Evolutionary conservation across 345 rosid genomes (phyloP).

Genomic region (Euphorbia pulcherrima): DNA sequence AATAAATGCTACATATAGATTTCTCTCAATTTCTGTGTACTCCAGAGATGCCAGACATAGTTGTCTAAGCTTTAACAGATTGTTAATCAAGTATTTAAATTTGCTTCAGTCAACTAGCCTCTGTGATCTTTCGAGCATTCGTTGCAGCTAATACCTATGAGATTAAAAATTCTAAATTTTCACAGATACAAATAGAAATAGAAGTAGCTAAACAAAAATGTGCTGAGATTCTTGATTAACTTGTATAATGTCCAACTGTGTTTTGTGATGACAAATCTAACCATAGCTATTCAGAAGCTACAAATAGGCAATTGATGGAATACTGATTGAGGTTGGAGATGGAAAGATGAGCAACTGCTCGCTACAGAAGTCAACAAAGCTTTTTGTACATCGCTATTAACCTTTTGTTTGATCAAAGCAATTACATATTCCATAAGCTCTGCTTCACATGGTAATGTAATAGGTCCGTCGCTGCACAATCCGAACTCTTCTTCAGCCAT

Average conservation of each 20-base stretch:
- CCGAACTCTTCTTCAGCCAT: conserved; percentile 21
- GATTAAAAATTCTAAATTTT: background rate
- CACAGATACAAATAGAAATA: background rate
- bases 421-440: conserved; percentile 5
- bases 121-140: no score
- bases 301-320: conserved; percentile 2
- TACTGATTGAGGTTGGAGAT: background rate
- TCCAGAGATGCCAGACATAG: no score
- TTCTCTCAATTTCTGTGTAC: no score
- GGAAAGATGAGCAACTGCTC: background rate
- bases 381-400: conserved; percentile 1
- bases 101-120: no score
- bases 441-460: conserved; percentile 15
- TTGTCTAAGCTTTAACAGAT: no score
- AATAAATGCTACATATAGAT: no score
- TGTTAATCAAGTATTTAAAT: no score
- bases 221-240: background rate
- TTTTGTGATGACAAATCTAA: background rate
- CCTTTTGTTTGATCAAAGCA: background rate
- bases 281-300: background rate
- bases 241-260: background rate
- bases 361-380: conserved; percentile 7
- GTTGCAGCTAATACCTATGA: background rate
- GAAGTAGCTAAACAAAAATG: background rate
- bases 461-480: background rate